Conservation (phyloP, 345 rosid genomes). For the Melaleuca alternifolia region DNA sequence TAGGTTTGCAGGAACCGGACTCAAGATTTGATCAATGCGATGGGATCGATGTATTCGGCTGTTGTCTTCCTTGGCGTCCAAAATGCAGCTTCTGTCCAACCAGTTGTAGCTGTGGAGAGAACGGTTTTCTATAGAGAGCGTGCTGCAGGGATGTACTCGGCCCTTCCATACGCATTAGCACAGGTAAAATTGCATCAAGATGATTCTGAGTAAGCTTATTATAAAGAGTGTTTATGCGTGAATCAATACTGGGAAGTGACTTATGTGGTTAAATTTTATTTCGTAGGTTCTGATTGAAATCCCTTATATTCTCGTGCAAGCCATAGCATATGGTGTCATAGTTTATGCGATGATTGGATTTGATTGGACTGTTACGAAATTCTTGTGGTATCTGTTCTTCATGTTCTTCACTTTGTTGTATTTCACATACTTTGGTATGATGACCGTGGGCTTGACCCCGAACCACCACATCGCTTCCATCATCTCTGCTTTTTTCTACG, state of each 20-base stretch:
- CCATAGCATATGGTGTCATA: slow-evolving; percentile 10
- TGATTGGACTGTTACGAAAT: slow-evolving; percentile 22
- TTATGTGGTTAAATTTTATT: neutral
- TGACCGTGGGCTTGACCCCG: slow-evolving; percentile 30
- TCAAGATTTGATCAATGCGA: slow-evolving; percentile 25
- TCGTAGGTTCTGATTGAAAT: slow-evolving; percentile 27
- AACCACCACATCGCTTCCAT: slow-evolving; percentile 26
- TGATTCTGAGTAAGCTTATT: neutral
- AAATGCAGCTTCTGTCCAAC: slow-evolving; percentile 23
- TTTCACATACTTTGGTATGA: slow-evolving; percentile 43
- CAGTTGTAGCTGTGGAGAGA: slow-evolving; percentile 31
- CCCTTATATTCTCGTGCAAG: slow-evolving; percentile 24
- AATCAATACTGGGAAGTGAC: neutral
- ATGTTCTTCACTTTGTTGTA: slow-evolving; percentile 31
- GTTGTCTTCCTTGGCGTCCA: slow-evolving; percentile 30
- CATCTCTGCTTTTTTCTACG: slow-evolving; percentile 17
- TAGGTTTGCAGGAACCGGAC: neutral
- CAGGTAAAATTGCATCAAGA: slow-evolving; percentile 13
- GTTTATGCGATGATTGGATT: slow-evolving; percentile 34
- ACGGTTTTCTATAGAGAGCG: slow-evolving; percentile 37
- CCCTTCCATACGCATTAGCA: slow-evolving; percentile 36
- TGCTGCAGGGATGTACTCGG: slow-evolving; percentile 52
- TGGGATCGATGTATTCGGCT: slow-evolving; percentile 37
- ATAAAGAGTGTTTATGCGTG: neutral
- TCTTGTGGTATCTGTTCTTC: slow-evolving; percentile 38